Evolutionary conservation across 1,284 basidiomycete species (phyloP).

Genomic region (Apiotrichum gamsii): DNA sequence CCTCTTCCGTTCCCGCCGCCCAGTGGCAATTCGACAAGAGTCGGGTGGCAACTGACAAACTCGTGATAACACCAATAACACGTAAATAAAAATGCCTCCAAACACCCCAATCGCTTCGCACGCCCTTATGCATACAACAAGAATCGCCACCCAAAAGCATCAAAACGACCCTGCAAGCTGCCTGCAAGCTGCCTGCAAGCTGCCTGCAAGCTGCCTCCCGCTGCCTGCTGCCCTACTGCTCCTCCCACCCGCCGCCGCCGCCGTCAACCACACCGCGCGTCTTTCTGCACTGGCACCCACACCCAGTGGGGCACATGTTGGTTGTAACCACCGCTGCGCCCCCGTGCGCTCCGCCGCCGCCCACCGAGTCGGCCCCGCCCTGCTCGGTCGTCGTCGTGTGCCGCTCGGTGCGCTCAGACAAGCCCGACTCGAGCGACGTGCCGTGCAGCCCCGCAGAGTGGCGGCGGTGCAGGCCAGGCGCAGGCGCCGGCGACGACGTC

Average conservation of each 20-base stretch:
- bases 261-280: no score
- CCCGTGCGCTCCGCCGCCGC: no score
- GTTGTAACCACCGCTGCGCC: conserved; percentile 14
- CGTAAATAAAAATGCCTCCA: no score
- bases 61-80: no score
- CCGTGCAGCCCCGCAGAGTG: not conserved
- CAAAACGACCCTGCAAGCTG: not conserved
- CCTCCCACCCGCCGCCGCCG: not conserved
- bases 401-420: conserved; percentile 6
- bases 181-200: no score
- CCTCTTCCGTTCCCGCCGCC: no score
- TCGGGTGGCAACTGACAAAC: not conserved
- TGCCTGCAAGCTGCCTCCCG: no score
- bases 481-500: not conserved
- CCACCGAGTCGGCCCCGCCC: not conserved
- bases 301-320: conserved; percentile 35
- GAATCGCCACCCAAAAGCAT: not conserved
- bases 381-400: conserved; percentile 6
- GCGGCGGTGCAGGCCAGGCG: not conserved
- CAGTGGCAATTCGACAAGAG: no score
- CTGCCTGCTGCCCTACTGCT: not conserved
- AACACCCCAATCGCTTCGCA: no score
- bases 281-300: conserved; percentile 41
- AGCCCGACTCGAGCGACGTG: conserved; percentile 4
- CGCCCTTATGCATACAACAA: no score